A percentile compares a stretch with the other conserved stretches of the same genome.
phyloP scores from a whole-genome alignment of 75 land plant species.

The Cupressus sempervirens region DNA sequence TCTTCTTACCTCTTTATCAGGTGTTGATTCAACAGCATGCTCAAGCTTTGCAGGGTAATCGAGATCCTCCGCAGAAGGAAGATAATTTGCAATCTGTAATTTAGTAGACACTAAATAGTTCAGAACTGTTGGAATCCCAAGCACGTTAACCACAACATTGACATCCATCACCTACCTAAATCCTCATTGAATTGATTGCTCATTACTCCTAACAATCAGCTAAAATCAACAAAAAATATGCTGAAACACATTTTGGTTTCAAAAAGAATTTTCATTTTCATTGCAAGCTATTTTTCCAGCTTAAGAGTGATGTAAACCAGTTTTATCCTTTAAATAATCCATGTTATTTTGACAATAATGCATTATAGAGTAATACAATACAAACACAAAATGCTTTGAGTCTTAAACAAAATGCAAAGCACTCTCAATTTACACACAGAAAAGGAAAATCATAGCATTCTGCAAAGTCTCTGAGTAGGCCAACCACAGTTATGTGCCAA shows the following conservation, averaged over 20 bases:
- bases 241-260: background rate
- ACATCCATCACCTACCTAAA: background rate
- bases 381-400: too few species aligned
- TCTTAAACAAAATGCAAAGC: background rate
- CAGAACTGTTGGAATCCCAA: background rate
- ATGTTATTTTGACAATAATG: background rate
- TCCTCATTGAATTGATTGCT: background rate
- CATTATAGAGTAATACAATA: background rate
- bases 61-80: slow-evolving; percentile 80
- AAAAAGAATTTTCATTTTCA: background rate
- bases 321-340: background rate
- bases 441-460: background rate
- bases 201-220: background rate
- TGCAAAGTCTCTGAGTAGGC: too few species aligned
- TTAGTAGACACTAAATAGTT: background rate
- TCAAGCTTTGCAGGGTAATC: slow-evolving; percentile 94
- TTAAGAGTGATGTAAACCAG: background rate
- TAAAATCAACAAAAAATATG: background rate
- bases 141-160: background rate
- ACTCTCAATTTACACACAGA: background rate
- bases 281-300: background rate
- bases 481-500: too few species aligned
- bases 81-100: slow-evolving; percentile 79
- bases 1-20: slow-evolving; percentile 24
- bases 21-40: slow-evolving; percentile 29